Conservation (phyloP, 805 yeast species). For the Suhomyces sp. region DNA sequence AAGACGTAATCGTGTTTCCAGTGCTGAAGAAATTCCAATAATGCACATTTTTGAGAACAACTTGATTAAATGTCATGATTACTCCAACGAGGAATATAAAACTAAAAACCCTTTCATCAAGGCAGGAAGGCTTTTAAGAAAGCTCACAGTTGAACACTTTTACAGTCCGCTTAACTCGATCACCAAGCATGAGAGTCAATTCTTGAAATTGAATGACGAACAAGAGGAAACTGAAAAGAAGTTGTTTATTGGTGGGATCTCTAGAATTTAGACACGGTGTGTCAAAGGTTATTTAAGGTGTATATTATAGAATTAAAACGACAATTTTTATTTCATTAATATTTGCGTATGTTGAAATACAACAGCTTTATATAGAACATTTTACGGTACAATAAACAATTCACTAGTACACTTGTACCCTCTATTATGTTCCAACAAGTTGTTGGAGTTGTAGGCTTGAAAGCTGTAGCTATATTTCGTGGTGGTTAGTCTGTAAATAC, state of each 20-base stretch:
- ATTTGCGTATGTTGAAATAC: too few relatives aligned
- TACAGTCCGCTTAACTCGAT: slow-evolving; percentile 27
- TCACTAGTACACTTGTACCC: too few relatives aligned
- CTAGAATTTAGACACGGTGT: slow-evolving; percentile 16
- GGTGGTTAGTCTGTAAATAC: too few relatives aligned
- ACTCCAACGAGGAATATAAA: slow-evolving; percentile 12
- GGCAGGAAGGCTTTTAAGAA: slow-evolving; percentile 15
- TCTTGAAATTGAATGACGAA: slow-evolving; percentile 19
- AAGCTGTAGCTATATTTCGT: too few relatives aligned
- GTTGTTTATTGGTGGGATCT: slow-evolving; percentile 27
- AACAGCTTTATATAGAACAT: too few relatives aligned
- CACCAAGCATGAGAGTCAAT: slow-evolving; percentile 16
- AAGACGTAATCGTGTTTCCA: neutral
- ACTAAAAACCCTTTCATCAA: slow-evolving; percentile 17
- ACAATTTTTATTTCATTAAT: too few relatives aligned
- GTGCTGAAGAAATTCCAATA: slow-evolving; percentile 17
- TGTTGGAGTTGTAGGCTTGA: too few relatives aligned
- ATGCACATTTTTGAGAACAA: slow-evolving; percentile 33
- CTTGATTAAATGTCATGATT: slow-evolving; percentile 24
- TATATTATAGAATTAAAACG: too few relatives aligned
- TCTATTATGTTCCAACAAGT: too few relatives aligned
- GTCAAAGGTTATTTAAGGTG: too few relatives aligned
- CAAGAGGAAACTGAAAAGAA: slow-evolving; percentile 22
- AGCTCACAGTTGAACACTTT: slow-evolving; percentile 21
- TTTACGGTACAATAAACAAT: too few relatives aligned